These are phyloP conservation scores for Warburgia ugandensis DNA, from an alignment of 164 flowering plant species.

Conservation along the genomic window DNA sequence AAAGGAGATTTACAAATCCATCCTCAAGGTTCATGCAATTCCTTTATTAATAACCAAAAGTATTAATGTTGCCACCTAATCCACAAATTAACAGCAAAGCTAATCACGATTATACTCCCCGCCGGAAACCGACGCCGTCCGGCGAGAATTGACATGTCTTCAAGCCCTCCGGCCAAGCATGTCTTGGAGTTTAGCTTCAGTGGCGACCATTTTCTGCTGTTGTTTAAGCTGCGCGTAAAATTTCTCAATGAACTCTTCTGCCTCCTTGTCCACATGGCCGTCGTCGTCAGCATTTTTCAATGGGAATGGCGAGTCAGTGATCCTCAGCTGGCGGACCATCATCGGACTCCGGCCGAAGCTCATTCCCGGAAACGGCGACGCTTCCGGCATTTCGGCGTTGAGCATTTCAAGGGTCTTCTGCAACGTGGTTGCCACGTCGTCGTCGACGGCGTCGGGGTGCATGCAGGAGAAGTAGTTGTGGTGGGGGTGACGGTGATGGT, in stretches of 20 bases:
- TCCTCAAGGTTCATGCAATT: too few species aligned
- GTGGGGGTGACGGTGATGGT: constrained; percentile 13
- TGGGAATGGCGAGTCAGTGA: constrained; percentile 88
- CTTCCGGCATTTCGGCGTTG: constrained; percentile 16
- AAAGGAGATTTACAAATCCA: too few species aligned
- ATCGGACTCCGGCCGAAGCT: constrained; percentile 56
- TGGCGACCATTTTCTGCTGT: constrained; percentile 27
- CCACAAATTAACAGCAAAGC: too few species aligned
- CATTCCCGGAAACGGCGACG: constrained; percentile 27
- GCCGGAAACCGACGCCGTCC: too few species aligned
- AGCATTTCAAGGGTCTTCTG: constrained; percentile 51
- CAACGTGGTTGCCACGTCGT: constrained; percentile 35
- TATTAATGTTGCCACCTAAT: too few species aligned
- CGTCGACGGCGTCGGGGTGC: constrained; percentile 8
- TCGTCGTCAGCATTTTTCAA: constrained; percentile 44
- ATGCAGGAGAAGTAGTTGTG: constrained; percentile 6
- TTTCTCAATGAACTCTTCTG: constrained; percentile 69
- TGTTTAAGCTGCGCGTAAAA: constrained; percentile 56
- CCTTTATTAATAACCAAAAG: too few species aligned
- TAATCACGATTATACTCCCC: too few species aligned
- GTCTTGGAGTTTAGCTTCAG: too few species aligned
- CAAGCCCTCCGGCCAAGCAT: too few species aligned
- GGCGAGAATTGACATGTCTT: too few species aligned
- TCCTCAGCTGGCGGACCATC: constrained; percentile 58
- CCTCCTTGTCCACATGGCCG: constrained; percentile 51